A percentile compares a stretch with the other conserved stretches of the same genome.
phyloP scores from a whole-genome alignment of 106 monocot species.

The Alisma plantagoaquatica region DNA sequence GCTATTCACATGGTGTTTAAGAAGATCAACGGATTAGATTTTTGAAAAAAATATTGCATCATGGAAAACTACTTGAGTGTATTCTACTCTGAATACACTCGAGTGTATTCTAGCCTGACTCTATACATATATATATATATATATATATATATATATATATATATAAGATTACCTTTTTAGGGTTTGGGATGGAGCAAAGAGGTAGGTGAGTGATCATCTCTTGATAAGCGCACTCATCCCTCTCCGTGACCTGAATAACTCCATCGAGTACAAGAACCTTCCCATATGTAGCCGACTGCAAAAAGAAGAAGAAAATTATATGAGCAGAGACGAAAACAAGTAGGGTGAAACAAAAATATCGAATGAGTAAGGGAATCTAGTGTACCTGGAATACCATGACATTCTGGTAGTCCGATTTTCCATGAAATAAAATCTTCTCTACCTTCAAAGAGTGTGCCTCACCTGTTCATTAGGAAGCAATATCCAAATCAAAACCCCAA shows the following conservation, averaged over 20 bases:
- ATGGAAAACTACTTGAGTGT: too few relatives aligned
- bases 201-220: constrained; percentile 45
- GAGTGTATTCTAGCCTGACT: too few relatives aligned
- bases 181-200: constrained; percentile 37
- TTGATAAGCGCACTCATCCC: constrained; percentile 47
- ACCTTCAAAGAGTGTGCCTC: constrained; percentile 45
- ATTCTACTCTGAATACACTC: too few relatives aligned
- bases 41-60: too few relatives aligned
- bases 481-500: too few relatives aligned
- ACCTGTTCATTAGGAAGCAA: constrained; percentile 20
- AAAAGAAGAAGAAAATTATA: constrained; percentile 1
- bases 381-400: constrained; percentile 38
- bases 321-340: too few relatives aligned
- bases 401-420: constrained; percentile 36
- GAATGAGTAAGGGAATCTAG: background rate
- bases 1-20: too few relatives aligned
- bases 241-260: constrained; percentile 42
- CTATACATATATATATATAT: too few relatives aligned
- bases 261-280: constrained; percentile 47
- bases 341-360: background rate
- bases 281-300: constrained; percentile 38
- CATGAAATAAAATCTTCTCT: constrained; percentile 27
- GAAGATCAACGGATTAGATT: too few relatives aligned
- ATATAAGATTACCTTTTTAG: constrained; percentile 26
- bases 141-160: too few relatives aligned